Base-by-base conservation (phyloP, 2,329 filamentous ascomycete genomes). In the Phialophora macrospora region DNA sequence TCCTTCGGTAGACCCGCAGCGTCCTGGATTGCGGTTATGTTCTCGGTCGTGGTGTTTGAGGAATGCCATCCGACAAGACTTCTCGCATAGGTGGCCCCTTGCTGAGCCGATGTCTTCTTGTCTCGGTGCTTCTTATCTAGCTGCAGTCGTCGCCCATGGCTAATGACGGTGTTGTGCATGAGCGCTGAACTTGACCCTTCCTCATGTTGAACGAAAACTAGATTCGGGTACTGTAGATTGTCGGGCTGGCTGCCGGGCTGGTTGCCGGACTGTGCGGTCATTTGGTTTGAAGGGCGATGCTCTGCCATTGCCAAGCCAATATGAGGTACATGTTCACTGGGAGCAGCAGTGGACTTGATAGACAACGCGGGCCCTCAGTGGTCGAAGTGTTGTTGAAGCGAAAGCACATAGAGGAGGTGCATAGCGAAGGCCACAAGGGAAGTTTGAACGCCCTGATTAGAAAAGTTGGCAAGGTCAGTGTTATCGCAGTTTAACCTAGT, bases 31-130 rank as follows among this genome's bases (percentile, higher is more conserved):
- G 46, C 3, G 46, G 20, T 24, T 22, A 20, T 26, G 20, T 24
- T 49, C 20, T 49, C n/a, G 4, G n/a, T 11, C 17, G 46, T 12
- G 20, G 46, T 3, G 6, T 4, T 49, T 12, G 22, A 26, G 22
- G 46, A 49, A 11, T 49, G 46, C 46, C 46, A 49, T 24, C n/a
- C 46, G 17, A 49, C 46, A 20, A 49, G 46, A 26, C 46, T 26
- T 49, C 46, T 20, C 22, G 46, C 46, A 24, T 49, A 22, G 17
- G 46, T 49, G 20, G 46, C 46, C n/a, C 22, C 46, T 49, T 26
- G n/a, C 46, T 49, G 46, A 9, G 46, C 46, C n/a, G 22, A 49
- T 17, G 20, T 22, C 9, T 28, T 26, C 48, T 26, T 51, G 9
- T 51, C 48, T 11, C 48, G 48, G 12, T 51, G 48, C 22, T 22